Conservation (phyloP, 164 flowering plant species). For the Tinospora cordifolia region DNA sequence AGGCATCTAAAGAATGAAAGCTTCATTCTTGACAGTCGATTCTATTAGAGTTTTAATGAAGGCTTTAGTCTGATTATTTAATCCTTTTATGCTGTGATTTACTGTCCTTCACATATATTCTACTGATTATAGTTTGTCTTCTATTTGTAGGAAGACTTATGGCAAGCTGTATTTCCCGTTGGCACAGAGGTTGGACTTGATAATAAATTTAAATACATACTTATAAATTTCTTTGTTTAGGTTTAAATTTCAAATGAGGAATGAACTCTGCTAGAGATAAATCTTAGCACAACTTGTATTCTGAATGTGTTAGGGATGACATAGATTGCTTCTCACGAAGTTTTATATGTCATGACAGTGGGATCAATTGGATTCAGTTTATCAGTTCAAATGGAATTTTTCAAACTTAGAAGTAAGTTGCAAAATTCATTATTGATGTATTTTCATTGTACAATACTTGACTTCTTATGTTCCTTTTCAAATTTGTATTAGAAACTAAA, state of each 20-base stretch:
- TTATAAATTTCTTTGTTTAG: neutral
- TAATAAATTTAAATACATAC: neutral
- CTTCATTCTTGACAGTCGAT: no score
- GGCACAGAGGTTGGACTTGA: slow-evolving; percentile 77
- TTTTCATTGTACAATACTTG: neutral
- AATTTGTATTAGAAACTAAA: neutral
- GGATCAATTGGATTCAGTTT: slow-evolving; percentile 81
- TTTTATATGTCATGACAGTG: slow-evolving; percentile 45
- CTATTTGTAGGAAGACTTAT: slow-evolving; percentile 73
- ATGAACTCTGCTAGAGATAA: neutral
- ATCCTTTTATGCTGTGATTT: neutral
- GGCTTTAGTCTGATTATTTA: neutral
- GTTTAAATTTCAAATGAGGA: neutral
- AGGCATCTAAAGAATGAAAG: no score
- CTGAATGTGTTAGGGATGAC: neutral
- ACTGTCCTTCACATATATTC: neutral
- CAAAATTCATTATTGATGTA: neutral
- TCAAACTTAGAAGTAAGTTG: slow-evolving; percentile 75
- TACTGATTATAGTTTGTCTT: neutral
- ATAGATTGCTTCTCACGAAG: slow-evolving; percentile 2
- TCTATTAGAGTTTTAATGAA: no score
- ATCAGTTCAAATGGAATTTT: slow-evolving; percentile 78
- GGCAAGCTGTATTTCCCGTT: slow-evolving; percentile 74
- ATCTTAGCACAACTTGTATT: neutral
- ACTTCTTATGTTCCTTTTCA: neutral